Percentiles rank a stretch among this genome's conserved stretches.
These are phyloP conservation scores for Lentinula raphanica DNA, from an alignment of 768 basidiomycete genomes.

Conservation along the genomic window DNA sequence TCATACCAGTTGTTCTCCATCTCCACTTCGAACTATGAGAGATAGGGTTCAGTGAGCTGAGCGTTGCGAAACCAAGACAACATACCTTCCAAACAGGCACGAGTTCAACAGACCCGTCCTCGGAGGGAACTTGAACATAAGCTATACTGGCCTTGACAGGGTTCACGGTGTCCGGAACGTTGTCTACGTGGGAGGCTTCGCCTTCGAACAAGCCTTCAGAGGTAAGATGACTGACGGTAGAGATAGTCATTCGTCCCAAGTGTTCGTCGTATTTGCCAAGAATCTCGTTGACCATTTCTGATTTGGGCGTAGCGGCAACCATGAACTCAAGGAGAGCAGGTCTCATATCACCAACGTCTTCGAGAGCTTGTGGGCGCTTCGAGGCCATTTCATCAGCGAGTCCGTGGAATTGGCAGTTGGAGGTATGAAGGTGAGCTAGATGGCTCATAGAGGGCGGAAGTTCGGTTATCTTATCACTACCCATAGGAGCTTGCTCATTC, in stretches of 20 bases:
- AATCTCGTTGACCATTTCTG: conserved; percentile 44
- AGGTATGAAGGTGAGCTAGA: conserved; percentile 43
- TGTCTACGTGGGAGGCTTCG: conserved; percentile 37
- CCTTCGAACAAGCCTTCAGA: conserved; percentile 36
- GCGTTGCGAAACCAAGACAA: conserved; percentile 11
- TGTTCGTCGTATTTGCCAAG: conserved; percentile 43
- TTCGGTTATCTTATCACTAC: conserved; percentile 11
- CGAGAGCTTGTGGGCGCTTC: conserved; percentile 10
- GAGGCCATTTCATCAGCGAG: conserved; percentile 32
- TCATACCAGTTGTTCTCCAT: conserved; percentile 98
- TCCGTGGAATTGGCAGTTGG: conserved; percentile 53
- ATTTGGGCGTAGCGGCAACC: conserved; percentile 60
- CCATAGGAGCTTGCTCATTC: conserved; percentile 34
- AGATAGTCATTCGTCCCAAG: conserved; percentile 43
- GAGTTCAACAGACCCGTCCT: conserved; percentile 52
- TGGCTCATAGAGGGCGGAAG: conserved; percentile 19
- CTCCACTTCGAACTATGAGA: conserved; percentile 79
- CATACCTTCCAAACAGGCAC: conserved; percentile 78
- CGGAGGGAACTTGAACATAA: conserved; percentile 75
- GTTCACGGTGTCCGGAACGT: conserved; percentile 72
- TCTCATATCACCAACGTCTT: conserved; percentile 37
- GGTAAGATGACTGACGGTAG: conserved; percentile 38
- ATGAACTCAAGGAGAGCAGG: conserved; percentile 75
- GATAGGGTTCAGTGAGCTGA: not conserved
- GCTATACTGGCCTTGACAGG: conserved; percentile 79